Base-by-base conservation (phyloP, 2,329 filamentous ascomycete genomes). In the Alternaria angustiovoidea region DNA sequence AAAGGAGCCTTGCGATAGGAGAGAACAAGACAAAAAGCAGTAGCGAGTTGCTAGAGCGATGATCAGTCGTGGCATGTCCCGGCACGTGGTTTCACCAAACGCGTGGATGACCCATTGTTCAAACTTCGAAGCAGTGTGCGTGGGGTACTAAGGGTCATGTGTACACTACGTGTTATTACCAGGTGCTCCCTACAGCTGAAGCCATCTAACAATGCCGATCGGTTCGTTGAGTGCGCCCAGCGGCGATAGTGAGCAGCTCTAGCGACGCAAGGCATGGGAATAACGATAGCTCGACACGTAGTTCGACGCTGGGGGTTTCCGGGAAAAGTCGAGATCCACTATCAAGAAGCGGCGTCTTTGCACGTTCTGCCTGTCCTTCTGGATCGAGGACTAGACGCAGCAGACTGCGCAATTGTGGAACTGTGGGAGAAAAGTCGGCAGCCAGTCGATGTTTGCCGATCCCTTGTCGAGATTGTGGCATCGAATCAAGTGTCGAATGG, bases 121-220 rank as follows among this genome's bases (percentile, higher is more conserved):
- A 48, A 20, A 30, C 28, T 51, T 49, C 5, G 38, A 36, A n/a
- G 51, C n/a, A 18, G 24, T 7, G 38, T n/a, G 48, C 43, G 54
- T 57, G 55, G 61, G 53, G 38, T 57, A 41, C 43, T 9, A 48
- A 59, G 48, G 22, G 41, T 54, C 43, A 53, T 34, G 47, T 44
- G 49, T 53, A 36, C 20, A 24, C 20, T 7, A 16, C 22, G 48
- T 42, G 49, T 16, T 42, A 6, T 24, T 24, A 24, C 39, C 53
- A 54, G 24, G 54, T 39, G 20, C 22, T 34, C 12, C 20, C 39
- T 59, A 51, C 34, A 39, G 54, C 57, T 57, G 42, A 34, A 51
- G 36, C 24, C 41, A 38, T 9, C 43, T 48, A 59, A 39, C 26
- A 48, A 46, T 43, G 55, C 22, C 41, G 51, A 59, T 42, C 41